Evolutionary conservation across 306 rosid species (phyloP), one percentile per base, ranked within the genome.

Genomic region (Amphicarpaea edgeworthii): DNA sequence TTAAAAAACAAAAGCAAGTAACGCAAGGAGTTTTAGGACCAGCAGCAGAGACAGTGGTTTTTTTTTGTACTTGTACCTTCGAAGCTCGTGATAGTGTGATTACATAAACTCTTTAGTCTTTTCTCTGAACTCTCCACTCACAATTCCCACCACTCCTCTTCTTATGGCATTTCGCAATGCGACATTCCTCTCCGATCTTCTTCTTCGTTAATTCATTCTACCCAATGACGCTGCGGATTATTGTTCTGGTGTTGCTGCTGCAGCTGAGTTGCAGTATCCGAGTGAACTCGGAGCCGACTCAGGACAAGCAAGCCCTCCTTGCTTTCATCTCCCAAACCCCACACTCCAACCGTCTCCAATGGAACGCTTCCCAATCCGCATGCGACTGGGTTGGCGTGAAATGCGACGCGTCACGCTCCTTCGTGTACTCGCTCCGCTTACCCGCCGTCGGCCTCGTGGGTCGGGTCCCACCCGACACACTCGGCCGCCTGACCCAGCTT

Each of bases 381-480:
- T 96, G 99, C 89, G 68, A 73, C 20, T 96, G 99, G 99, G 83
- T 96, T 8, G 99, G 99, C 1, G 83, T 96, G 8, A 20, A 2
- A 41, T 96, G 99, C 41, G 93, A 88, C 53, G 53, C 54, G 0
- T 68, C 85, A 3, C 57, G 26, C 8, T 83, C 98, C 21, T 90
- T 14, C 24, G 98, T 96, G 0, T 79, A 59, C 14, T 20, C 83
- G 0, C 90, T 96, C 60, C 96, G 93, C 34, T 79, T 96, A 0
- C 99, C 99, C 1, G 99, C 88, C 2, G 99, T 81, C 1, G 99
- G 86, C 1, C 90, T 96, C 1, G 85, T 96, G 55, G 99, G 99
- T 6, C 53, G 53, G 46, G 77, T 93, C 79, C 99, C 96, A 2
- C 70, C 90, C 8, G 72, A 82, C 68, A 89, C 99, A 0, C 68